A percentile compares a stretch with the other conserved stretches of the same genome.
Conservation (phyloP, 1,284 basidiomycete genomes). For the Thecaphora thlaspeos region DNA sequence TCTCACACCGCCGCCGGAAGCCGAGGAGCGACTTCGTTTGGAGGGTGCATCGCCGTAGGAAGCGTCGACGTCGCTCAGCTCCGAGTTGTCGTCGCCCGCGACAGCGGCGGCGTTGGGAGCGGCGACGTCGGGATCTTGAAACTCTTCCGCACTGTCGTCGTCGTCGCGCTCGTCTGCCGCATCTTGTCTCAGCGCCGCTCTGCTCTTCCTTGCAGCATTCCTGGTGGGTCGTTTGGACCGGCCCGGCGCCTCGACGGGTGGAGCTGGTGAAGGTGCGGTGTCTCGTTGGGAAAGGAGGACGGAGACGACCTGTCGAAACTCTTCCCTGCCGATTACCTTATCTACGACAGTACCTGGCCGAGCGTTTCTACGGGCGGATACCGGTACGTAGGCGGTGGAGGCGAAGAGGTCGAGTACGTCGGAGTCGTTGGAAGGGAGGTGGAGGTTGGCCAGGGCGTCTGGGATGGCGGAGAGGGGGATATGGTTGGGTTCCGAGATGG, state of each 20-base stretch:
- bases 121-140: slow-evolving; percentile 1
- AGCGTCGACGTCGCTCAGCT: not conserved
- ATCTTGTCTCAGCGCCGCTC: slow-evolving; percentile 7
- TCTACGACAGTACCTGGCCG: slow-evolving; percentile 10
- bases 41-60: not conserved
- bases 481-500: slow-evolving; percentile 6
- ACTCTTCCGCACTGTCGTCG: slow-evolving; percentile 12
- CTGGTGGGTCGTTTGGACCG: slow-evolving; percentile 9
- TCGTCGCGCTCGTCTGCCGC: slow-evolving; percentile 14
- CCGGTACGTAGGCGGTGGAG: slow-evolving; percentile 23
- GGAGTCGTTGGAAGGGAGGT: slow-evolving; percentile 21
- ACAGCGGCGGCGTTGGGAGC: too few species aligned
- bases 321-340: slow-evolving; percentile 34
- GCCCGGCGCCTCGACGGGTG: not conserved
- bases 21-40: slow-evolving; percentile 3
- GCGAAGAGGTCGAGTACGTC: slow-evolving; percentile 31
- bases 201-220: slow-evolving; percentile 16
- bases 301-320: slow-evolving; percentile 35
- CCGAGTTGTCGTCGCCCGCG: not conserved
- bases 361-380: slow-evolving; percentile 7
- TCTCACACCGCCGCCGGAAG: not conserved
- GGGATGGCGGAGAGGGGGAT: slow-evolving; percentile 36
- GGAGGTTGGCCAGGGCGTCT: slow-evolving; percentile 37
- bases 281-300: slow-evolving; percentile 17
- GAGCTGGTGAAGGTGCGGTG: not conserved